These are phyloP conservation scores for Dothistroma pini DNA, from an alignment of 2,329 filamentous ascomycete genomes.

Conservation along the genomic window DNA sequence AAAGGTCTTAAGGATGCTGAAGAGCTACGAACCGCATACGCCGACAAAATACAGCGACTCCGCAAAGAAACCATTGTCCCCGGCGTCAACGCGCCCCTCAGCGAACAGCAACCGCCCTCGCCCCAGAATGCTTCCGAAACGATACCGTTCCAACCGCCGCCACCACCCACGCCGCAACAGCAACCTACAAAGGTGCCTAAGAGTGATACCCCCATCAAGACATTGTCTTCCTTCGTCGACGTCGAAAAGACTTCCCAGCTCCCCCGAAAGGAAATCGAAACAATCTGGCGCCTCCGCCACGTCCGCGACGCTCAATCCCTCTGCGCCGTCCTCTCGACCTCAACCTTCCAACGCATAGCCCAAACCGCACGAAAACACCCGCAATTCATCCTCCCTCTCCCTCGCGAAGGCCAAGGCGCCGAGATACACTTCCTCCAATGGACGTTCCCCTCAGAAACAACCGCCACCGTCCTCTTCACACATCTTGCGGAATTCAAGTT, in stretches of 20 bases:
- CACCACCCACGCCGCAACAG: constrained; percentile 37
- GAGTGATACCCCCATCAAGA: constrained; percentile 54
- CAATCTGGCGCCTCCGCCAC: constrained; percentile 87
- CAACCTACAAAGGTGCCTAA: constrained; percentile 32
- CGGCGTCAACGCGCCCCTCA: constrained; percentile 46
- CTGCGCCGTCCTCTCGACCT: constrained; percentile 74
- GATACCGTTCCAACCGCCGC: constrained; percentile 35
- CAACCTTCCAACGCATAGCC: constrained; percentile 71
- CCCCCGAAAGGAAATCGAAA: constrained; percentile 75
- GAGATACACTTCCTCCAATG: constrained; percentile 98
- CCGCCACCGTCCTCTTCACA: constrained; percentile 73
- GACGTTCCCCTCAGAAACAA: constrained; percentile 71
- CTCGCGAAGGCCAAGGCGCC: constrained; percentile 63
- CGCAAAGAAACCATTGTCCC: constrained; percentile 62
- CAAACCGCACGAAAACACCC: constrained; percentile 69
- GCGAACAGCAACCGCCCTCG: constrained; percentile 27
- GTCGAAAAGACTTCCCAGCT: constrained; percentile 71
- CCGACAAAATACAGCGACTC: constrained; percentile 73
- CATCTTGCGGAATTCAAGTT: constrained; percentile 90
- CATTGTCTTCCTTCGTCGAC: constrained; percentile 68
- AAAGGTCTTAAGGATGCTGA: constrained; percentile 67
- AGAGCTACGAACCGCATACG: constrained; percentile 76
- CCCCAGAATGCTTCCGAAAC: constrained; percentile 23
- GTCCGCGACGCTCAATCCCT: constrained; percentile 68
- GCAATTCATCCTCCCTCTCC: constrained; percentile 86